Evolutionary conservation across 2,329 filamentous ascomycete genomes (phyloP), one percentile per base, ranked within the genome.

Genomic region (Sclerotinia spermophila): DNA sequence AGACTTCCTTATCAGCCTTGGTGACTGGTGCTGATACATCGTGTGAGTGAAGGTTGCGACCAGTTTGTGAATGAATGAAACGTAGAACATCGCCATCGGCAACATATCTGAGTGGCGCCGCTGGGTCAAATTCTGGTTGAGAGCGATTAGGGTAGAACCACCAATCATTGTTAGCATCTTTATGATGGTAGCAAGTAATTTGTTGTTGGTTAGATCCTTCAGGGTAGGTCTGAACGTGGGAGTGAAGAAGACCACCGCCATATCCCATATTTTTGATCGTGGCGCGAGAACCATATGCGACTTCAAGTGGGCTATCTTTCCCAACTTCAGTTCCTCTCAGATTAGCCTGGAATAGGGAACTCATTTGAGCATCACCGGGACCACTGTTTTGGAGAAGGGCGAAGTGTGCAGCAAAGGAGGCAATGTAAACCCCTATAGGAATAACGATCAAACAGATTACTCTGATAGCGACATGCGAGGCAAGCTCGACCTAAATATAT

Each of bases 241-340:
- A 97, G 83, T 98, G 95, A 60, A 98, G 89, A 48, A 99, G 89
- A 80, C 96, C 96, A 79, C 96, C 96, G 72, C 96, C 96, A 78
- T 99, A 99, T 44, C 96, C 96, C 96, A 98, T 99, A 81, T 99
- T 99, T 86, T 99, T 99, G 75, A 99, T 84, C 0, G 96, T 99
- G 13, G 91, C 92, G 71, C 92, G 89, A 48, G 96, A 99, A 38
- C 96, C 96, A 74, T 92, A 85, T 7, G 94, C 95, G 74, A 99
- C 86, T 79, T 99, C 96, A 24, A 99, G 86, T 33, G 96, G 96
- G 79, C 94, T 97, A 81, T 97, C 92, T 81, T 93, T 94, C 79
- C 95, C 95, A 73, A 99, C 95, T 74, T 96, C 92, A 17, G 95
- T 98, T 38, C 96, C 96, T 77, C 89, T 90, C 51, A 99, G 86